Evolutionary conservation across 106 monocot genomes (phyloP), one percentile per base, ranked within the genome.

Genomic region (Dioscorea dumetorum): DNA sequence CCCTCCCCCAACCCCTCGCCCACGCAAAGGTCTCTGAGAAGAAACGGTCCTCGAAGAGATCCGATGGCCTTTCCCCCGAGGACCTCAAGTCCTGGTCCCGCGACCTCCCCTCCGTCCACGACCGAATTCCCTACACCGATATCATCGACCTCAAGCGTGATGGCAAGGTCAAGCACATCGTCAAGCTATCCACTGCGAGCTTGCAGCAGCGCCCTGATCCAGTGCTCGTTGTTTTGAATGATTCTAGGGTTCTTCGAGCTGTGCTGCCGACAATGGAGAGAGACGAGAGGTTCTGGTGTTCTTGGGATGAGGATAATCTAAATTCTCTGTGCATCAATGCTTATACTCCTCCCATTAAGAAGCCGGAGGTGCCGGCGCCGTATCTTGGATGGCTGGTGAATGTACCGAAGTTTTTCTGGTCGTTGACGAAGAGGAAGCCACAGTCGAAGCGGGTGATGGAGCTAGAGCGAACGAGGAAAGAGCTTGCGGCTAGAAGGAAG

Each of bases 71-170:
- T 28, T 83, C 92, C 11, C 78, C 84, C 0, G 83, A 88, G 4
- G 85, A 83, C 50, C 85, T 88, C 63, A 80, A 83, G 59, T 58
- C 78, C 4, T 92, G 88, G 92, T 80, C 76, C 50, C 49, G 76
- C 49, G 64, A 69, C 57, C 85, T 92, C 33, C 92, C 92, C 5
- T 35, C 61, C 59, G 78, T 92, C 66, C 58, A 19, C 64, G 78
- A 85, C 19, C 75, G 92, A 9, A 88, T 92, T 33, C 85, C 92
- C 1, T 92, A 92, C 68, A 85, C 88, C n/a, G 78, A 92, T 0
- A 2, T 92, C 14, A 50, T 88, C 31, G 61, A 7, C 7, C 78
- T 92, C 12, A 80, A 64, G 28, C 72, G 74, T 24, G 64, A 74
- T 20, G 85, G 85, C 0, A 75, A 71, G 69, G 69, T 92, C 54